Evolutionary conservation across 2,329 filamentous ascomycete species (phyloP).

Genomic region (Penicillium expansum): DNA sequence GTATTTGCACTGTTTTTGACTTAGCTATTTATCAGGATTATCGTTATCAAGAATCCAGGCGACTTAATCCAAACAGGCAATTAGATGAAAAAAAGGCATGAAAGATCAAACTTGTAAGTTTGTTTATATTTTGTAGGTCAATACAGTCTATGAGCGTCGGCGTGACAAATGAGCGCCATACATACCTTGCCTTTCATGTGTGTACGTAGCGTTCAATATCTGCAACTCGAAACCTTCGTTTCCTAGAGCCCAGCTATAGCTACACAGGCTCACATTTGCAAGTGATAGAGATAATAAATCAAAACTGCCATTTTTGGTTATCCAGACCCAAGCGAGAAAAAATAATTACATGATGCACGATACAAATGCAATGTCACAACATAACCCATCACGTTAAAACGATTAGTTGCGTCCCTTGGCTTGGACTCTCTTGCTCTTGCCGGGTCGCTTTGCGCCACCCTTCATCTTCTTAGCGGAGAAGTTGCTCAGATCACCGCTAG

Average conservation of each 20-base stretch:
- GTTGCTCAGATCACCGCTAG: conserved; percentile 73
- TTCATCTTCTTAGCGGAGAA: conserved; percentile 90
- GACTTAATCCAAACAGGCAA: too few relatives aligned
- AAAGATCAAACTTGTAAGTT: too few relatives aligned
- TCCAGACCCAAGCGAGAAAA: conserved; percentile 14
- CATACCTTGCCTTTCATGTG: background rate
- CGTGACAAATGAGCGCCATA: too few relatives aligned
- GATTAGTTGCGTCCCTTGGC: conserved; percentile 28
- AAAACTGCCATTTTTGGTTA: conserved; percentile 15
- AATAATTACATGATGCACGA: conserved; percentile 17
- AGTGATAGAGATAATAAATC: background rate
- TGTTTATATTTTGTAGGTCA: too few relatives aligned
- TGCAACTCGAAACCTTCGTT: background rate
- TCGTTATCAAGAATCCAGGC: too few relatives aligned
- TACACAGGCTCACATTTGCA: background rate
- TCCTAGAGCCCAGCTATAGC: background rate
- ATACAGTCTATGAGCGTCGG: too few relatives aligned
- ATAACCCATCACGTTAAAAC: conserved; percentile 6
- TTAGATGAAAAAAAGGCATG: too few relatives aligned
- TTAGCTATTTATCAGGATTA: too few relatives aligned
- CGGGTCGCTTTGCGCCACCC: conserved; percentile 49
- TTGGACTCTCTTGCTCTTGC: conserved; percentile 51
- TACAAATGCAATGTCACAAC: conserved; percentile 12
- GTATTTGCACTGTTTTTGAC: too few relatives aligned
- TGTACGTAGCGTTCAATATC: too few relatives aligned